These are phyloP conservation scores for Metrosideros polymorpha DNA, from an alignment of 441 rosid species.

Conservation along the genomic window DNA sequence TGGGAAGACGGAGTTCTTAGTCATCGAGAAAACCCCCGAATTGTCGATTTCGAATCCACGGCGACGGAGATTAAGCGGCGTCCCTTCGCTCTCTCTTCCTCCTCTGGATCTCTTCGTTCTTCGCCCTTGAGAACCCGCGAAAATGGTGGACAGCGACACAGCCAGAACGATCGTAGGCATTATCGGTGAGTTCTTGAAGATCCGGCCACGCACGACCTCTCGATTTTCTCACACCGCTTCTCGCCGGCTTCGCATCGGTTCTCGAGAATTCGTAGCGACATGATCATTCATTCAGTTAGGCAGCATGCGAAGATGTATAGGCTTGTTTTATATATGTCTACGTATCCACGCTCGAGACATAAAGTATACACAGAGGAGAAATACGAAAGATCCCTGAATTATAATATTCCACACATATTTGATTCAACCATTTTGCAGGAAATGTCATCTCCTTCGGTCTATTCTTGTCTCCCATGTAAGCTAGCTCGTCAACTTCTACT, in stretches of 20 bases:
- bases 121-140: not conserved
- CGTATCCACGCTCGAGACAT: too few species aligned
- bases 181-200: conserved; percentile 18
- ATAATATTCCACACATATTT: too few species aligned
- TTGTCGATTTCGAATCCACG: not conserved
- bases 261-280: not conserved
- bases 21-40: not conserved
- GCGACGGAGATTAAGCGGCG: not conserved
- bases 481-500: not conserved
- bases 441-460: conserved; percentile 57
- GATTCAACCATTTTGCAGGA: conserved; percentile 25
- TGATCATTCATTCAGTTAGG: too few species aligned
- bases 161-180: conserved; percentile 26
- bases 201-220: not conserved
- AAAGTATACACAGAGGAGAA: too few species aligned
- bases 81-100: not conserved
- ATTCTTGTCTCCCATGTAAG: conserved; percentile 62
- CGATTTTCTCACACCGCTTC: not conserved
- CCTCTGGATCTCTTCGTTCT: not conserved
- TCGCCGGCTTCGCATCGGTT: not conserved
- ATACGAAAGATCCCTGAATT: too few species aligned
- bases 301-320: too few species aligned
- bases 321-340: too few species aligned
- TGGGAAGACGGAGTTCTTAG: not conserved
- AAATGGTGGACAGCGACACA: conserved; percentile 8